phyloP scores from a whole-genome alignment of 352 stramenopile species.

The Pythium utonaiense region DNA sequence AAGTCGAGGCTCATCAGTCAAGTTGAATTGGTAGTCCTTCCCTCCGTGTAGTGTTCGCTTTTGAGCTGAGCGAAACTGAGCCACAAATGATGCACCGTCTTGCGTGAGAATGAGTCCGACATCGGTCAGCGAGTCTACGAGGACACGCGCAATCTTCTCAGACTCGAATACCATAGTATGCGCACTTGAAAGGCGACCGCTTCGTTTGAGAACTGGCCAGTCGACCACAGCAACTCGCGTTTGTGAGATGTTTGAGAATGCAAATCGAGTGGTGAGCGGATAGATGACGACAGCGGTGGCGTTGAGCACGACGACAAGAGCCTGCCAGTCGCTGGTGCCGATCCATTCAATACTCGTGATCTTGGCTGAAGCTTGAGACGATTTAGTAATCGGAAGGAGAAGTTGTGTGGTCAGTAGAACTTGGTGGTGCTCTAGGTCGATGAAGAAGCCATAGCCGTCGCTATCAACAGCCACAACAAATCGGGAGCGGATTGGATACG shows the following conservation, averaged over 20 bases:
- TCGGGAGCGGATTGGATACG: neutral
- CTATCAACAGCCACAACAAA: slow-evolving; percentile 17
- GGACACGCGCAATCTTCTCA: slow-evolving; percentile 25
- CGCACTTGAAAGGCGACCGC: slow-evolving; percentile 33
- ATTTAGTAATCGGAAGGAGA: slow-evolving; percentile 3
- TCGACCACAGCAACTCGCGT: slow-evolving; percentile 30
- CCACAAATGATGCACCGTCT: slow-evolving; percentile 30
- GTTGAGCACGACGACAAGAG: slow-evolving; percentile 8
- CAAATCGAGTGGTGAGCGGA: slow-evolving; percentile 31
- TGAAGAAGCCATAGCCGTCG: slow-evolving; percentile 16
- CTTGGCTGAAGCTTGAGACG: neutral
- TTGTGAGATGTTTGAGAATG: slow-evolving; percentile 15
- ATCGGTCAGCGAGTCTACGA: slow-evolving; percentile 38
- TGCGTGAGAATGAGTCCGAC: slow-evolving; percentile 31
- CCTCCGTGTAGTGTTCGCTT: neutral
- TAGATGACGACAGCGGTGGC: slow-evolving; percentile 37
- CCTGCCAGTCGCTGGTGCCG: slow-evolving; percentile 23
- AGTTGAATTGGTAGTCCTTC: neutral
- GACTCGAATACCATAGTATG: slow-evolving; percentile 24
- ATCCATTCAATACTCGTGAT: slow-evolving; percentile 17
- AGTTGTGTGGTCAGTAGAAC: slow-evolving; percentile 19
- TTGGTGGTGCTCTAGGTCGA: slow-evolving; percentile 17
- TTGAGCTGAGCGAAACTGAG: slow-evolving; percentile 29
- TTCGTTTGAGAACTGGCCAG: slow-evolving; percentile 33
- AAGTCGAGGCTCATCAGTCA: neutral